Evolutionary conservation across 2,329 filamentous ascomycete species (phyloP).

Genomic region (Aaosphaeria pasadenensis): DNA sequence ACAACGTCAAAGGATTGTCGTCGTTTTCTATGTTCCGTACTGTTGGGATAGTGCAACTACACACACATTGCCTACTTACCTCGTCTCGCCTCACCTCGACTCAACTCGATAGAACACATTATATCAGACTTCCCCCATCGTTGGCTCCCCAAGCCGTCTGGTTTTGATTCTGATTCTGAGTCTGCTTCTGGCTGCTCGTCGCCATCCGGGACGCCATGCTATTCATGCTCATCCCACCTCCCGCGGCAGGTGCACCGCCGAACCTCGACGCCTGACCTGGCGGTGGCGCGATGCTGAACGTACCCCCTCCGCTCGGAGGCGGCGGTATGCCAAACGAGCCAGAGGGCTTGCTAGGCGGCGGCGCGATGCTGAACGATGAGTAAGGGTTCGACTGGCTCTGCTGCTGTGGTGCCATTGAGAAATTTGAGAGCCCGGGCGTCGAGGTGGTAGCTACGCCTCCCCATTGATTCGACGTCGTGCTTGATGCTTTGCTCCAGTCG

Average conservation of each 20-base stretch:
- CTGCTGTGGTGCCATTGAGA: slow-evolving; percentile 51
- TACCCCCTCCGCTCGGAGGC: slow-evolving; percentile 8
- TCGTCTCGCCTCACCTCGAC: not conserved
- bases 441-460: slow-evolving; percentile 14
- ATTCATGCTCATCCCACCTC: slow-evolving; percentile 27
- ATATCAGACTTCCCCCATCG: slow-evolving; percentile 28
- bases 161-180: slow-evolving; percentile 18
- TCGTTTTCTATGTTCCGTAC: too few species aligned
- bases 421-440: slow-evolving; percentile 32
- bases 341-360: slow-evolving; percentile 25
- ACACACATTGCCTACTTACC: too few species aligned
- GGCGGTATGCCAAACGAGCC: slow-evolving; percentile 12
- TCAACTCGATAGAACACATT: not conserved
- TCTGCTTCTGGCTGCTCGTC: slow-evolving; percentile 18
- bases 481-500: slow-evolving; percentile 29
- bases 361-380: slow-evolving; percentile 37
- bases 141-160: slow-evolving; percentile 12
- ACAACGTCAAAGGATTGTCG: too few species aligned
- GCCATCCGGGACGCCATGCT: slow-evolving; percentile 14
- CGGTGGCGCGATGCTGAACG: slow-evolving; percentile 28
- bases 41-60: too few species aligned
- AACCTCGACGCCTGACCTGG: slow-evolving; percentile 15
- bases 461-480: slow-evolving; percentile 22
- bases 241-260: slow-evolving; percentile 7
- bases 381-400: slow-evolving; percentile 25